Evolutionary conservation across 2,329 filamentous ascomycete genomes (phyloP).

Genomic region (Thelonectria blattea): DNA sequence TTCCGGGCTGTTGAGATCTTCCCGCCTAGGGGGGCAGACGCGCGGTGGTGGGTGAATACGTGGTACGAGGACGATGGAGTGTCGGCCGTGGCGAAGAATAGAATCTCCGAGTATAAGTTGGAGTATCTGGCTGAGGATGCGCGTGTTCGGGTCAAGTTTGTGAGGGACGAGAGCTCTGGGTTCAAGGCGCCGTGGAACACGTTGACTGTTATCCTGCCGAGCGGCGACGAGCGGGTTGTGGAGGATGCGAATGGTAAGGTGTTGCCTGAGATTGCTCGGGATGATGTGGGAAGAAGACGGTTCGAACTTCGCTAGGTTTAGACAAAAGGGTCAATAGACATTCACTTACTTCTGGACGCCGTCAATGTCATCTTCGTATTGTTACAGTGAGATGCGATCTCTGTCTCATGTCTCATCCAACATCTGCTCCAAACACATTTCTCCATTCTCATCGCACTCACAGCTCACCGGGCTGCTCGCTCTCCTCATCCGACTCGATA

Average conservation of each 20-base stretch:
- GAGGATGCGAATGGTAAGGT: constrained; percentile 3
- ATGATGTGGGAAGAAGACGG: constrained; percentile 4
- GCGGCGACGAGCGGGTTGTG: constrained; percentile 35
- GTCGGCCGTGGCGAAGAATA: constrained; percentile 39
- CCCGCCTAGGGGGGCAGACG: constrained; percentile 38
- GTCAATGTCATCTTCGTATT: too few relatives aligned
- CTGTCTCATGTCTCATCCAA: too few relatives aligned
- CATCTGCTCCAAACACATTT: too few relatives aligned
- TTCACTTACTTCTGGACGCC: too few relatives aligned
- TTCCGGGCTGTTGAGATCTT: constrained; percentile 52
- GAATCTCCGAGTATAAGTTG: constrained; percentile 42
- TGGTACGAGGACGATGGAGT: constrained; percentile 51
- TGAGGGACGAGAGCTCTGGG: constrained; percentile 40
- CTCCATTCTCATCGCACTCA: constrained; percentile 15
- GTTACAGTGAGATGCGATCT: too few relatives aligned
- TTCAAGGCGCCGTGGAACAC: constrained; percentile 45
- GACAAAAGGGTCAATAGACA: too few relatives aligned
- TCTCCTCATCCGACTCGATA: constrained; percentile 26
- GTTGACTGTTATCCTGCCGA: constrained; percentile 41
- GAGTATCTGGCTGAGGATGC: constrained; percentile 31
- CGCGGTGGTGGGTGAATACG: constrained; percentile 36
- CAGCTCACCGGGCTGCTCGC: constrained; percentile 20
- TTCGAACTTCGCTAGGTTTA: constrained; percentile 6
- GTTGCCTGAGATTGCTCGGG: not conserved
- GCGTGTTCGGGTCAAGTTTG: constrained; percentile 38